Base-by-base conservation (phyloP, 169 alveolate genomes). In the Eimeria sp. region DNA sequence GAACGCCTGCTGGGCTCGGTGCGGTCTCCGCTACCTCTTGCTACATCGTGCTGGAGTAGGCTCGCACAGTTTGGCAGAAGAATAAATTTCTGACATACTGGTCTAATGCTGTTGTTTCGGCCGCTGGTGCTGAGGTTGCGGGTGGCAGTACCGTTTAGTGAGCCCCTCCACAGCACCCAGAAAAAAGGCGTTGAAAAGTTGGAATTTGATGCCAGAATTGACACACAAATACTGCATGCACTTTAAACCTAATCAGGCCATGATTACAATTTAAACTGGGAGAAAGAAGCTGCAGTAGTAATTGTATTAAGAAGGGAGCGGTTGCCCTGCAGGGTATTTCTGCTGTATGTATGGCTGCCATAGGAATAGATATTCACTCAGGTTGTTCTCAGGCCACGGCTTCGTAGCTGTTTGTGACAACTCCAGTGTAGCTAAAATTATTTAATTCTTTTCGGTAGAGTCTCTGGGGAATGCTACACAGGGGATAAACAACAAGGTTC, bases 351-450 rank as follows among this genome's bases (percentile, higher is more conserved):
- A 95, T 98, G 72, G 97, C 97, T 43, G 98, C 98, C 10, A 97
- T 98, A 66, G 99, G 97, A 91, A 98, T 98, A 3, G 99, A 97
- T 90, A 98, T 98, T 83, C 96, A 98, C 60, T 98, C 98, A 77
- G 98, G 97, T 40, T 9, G 95, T 66, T 66, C 93, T n/a, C 43
- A 43, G 66, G 23, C 66, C 30, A 10, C 16, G 18, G 13, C 25
- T 4, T 40, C 18, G 4, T 74, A 20, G 37, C 56, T 74, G 40
- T 16, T 40, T 16, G 8, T 40, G 83, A n/a, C 2, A 74, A 11
- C 56, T 18, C 58, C 83, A 40, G 14, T 74, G 40, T 56, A 74
- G 30, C 16, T 14, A 37, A 1, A 0, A 40, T 40, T 33, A 1
- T 43, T 72, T 2, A 72, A 14, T 16, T 72, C 25, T 40, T 40